Evolutionary conservation across 768 basidiomycete genomes (phyloP).

Genomic region (Mycena indigotica): DNA sequence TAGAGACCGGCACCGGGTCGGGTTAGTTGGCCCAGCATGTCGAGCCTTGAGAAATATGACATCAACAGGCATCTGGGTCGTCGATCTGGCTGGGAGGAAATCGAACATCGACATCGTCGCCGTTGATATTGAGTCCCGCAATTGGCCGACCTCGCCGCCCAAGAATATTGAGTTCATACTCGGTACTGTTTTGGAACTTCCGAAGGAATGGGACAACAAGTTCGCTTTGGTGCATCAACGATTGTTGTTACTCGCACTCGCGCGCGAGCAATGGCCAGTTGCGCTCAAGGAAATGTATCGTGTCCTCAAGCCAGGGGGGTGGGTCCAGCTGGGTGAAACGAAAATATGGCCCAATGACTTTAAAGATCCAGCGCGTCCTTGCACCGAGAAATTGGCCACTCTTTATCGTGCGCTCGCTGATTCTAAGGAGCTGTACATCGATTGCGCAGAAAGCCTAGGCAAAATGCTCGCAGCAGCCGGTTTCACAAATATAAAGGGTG

Average conservation of each 20-base stretch:
- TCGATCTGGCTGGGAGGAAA: constrained; percentile 7
- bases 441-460: neutral
- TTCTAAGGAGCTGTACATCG: neutral
- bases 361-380: neutral
- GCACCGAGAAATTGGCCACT: neutral
- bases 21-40: no score
- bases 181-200: constrained; percentile 9
- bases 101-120: constrained; percentile 15
- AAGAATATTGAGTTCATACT: constrained; percentile 8
- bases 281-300: constrained; percentile 12
- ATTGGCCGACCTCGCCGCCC: constrained; percentile 11
- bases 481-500: constrained; percentile 6
- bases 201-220: constrained; percentile 12
- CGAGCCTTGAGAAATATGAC: no score
- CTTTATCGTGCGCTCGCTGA: neutral
- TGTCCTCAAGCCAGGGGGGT: constrained; percentile 12
- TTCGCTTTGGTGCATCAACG: constrained; percentile 20
- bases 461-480: neutral
- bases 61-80: constrained; percentile 5
- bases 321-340: constrained; percentile 8
- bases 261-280: constrained; percentile 5
- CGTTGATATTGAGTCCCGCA: constrained; percentile 12
- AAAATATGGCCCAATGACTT: neutral
- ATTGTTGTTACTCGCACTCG: constrained; percentile 7
- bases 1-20: constrained; percentile 16